Evolutionary conservation across 192 early-diverging fungal genomes (phyloP), one percentile per base, ranked within the genome.

Genomic region (Allomyces arbusculus): DNA sequence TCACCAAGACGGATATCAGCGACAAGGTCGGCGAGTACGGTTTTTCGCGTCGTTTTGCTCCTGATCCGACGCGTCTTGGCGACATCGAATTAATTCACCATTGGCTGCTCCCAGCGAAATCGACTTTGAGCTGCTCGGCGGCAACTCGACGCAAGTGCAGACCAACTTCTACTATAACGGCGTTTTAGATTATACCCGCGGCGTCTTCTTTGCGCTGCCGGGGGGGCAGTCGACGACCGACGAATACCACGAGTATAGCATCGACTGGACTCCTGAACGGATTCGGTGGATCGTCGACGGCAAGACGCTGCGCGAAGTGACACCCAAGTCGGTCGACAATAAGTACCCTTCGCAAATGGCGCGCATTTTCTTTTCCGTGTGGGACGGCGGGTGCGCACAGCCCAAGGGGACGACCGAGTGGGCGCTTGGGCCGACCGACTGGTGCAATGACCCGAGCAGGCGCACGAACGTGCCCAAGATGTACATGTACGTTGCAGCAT

Each of bases 71-170:
- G 33, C 33, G 33, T 40, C 8, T 40, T 40, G 5, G 7, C 33
- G 33, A n/a, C n/a, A n/a, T n/a, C n/a, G n/a, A n/a, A n/a, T n/a
- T n/a, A n/a, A n/a, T n/a, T n/a, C n/a, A n/a, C n/a, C n/a, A n/a
- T n/a, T n/a, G n/a, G n/a, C 33, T 40, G 33, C 33, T 40, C 33
- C 7, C 33, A 40, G 33, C 58, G 84, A 86, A 65, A 81, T 86
- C 23, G 82, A 84, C 65, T 84, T 79, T 65, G 84, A 86, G 76
- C 77, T 76, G 64, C 82, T 86, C n/a, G 84, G 84, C 10, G 62
- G 67, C 16, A 72, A 82, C 50, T 67, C 66, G 10, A 50, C 64
- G 4, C 75, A 78, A 19, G 82, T 79, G n/a, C 81, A 86, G 66
- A 78, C 81, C 25, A 86, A 84, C 68, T 86, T 77, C 67, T 86